phyloP scores from a whole-genome alignment of 352 stramenopile genomes.

The Phytophthora kernoviae region DNA sequence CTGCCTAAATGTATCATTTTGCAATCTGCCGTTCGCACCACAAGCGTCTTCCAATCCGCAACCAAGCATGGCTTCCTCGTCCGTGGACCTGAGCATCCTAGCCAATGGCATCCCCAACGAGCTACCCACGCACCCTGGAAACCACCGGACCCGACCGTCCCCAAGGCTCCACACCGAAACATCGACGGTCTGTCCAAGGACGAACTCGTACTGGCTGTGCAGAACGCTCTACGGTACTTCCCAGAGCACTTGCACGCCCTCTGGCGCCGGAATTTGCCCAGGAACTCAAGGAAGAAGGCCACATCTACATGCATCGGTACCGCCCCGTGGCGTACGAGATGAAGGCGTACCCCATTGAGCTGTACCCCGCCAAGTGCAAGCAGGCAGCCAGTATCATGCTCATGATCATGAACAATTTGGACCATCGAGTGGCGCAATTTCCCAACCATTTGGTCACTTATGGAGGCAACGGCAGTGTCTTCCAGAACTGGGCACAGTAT shows the following conservation, averaged over 20 bases:
- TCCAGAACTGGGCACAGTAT: slow-evolving; percentile 92
- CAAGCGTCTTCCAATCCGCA: slow-evolving; percentile 8
- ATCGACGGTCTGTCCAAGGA: slow-evolving; percentile 56
- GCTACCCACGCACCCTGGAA: slow-evolving; percentile 59
- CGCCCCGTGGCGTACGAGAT: slow-evolving; percentile 87
- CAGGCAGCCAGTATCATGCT: slow-evolving; percentile 86
- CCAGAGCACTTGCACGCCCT: slow-evolving; percentile 62
- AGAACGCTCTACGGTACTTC: slow-evolving; percentile 91
- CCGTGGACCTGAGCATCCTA: slow-evolving; percentile 58
- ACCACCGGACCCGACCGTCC: slow-evolving; percentile 53
- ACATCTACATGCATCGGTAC: slow-evolving; percentile 93
- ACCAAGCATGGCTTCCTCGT: slow-evolving; percentile 24
- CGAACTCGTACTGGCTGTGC: slow-evolving; percentile 76
- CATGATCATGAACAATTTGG: slow-evolving; percentile 94
- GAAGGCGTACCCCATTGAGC: slow-evolving; percentile 84
- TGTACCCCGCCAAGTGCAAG: slow-evolving; percentile 74
- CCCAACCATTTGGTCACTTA: slow-evolving; percentile 90
- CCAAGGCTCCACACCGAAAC: slow-evolving; percentile 59
- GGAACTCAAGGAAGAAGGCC: slow-evolving; percentile 86
- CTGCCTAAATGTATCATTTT: slow-evolving; percentile 30
- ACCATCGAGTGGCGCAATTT: slow-evolving; percentile 87
- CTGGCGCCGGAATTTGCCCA: slow-evolving; percentile 86
- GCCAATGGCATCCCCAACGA: slow-evolving; percentile 49
- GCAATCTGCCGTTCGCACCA: slow-evolving; percentile 16
- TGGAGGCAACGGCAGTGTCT: slow-evolving; percentile 89